Percentiles rank a stretch among this genome's conserved stretches.
These are phyloP conservation scores for Leptographium flavum DNA, from an alignment of 2,329 filamentous ascomycete species.

Conservation along the genomic window DNA sequence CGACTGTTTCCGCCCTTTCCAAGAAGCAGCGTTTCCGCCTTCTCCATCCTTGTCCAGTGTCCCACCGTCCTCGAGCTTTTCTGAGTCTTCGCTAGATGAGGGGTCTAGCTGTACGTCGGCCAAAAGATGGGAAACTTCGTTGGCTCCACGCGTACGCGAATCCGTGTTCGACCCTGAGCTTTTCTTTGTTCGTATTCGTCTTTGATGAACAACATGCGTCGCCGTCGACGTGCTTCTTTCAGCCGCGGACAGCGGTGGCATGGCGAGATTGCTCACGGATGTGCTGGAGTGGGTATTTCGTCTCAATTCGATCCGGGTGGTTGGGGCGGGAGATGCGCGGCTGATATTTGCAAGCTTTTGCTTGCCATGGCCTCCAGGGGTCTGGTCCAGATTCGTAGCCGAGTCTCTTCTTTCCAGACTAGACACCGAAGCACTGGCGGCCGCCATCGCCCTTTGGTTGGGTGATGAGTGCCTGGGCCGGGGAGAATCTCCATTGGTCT, in stretches of 20 bases:
- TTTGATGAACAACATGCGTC: neutral
- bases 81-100: conserved; percentile 9
- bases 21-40: conserved; percentile 18
- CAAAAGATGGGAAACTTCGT: conserved; percentile 7
- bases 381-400: neutral
- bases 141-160: neutral
- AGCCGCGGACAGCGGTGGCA: neutral
- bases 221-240: neutral
- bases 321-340: neutral
- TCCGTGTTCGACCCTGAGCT: neutral
- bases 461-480: conserved; percentile 4
- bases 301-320: conserved; percentile 5
- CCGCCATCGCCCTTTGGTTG: conserved; percentile 1
- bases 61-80: conserved; percentile 5
- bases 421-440: neutral
- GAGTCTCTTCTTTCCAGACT: conserved; percentile 2
- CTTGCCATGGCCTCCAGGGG: neutral
- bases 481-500: conserved; percentile 1
- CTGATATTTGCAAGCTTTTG: neutral
- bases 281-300: conserved; percentile 9
- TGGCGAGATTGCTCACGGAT: neutral
- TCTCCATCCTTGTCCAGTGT: conserved; percentile 2
- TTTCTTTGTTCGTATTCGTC: conserved; percentile 2
- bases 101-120: conserved; percentile 9
- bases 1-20: conserved; percentile 46